Evolutionary conservation across 1,284 basidiomycete species (phyloP).

Genomic region (Takashimella tepidaria): DNA sequence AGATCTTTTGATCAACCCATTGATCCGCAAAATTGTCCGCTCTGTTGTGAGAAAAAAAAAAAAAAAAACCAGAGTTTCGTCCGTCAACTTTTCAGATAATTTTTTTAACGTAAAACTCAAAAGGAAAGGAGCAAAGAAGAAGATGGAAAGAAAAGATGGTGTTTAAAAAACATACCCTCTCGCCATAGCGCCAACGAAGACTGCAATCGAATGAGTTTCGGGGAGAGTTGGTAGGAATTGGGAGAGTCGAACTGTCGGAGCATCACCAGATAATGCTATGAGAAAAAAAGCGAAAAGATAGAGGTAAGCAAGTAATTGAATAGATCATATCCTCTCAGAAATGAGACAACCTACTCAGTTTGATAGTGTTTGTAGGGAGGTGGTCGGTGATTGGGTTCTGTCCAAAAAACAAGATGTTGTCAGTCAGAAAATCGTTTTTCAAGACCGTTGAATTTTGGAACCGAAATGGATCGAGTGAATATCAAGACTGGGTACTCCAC

Average conservation of each 20-base stretch:
- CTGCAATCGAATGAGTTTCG: conserved; percentile 80
- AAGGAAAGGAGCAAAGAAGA: background rate
- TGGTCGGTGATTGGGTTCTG: conserved; percentile 95
- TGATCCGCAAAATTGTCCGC: conserved; percentile 93
- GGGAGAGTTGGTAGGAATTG: conserved; percentile 77
- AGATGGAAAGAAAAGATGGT: conserved; percentile 1
- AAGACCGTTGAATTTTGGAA: background rate
- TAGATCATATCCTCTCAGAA: too few relatives aligned
- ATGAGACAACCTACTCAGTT: conserved; percentile 89
- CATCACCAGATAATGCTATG: conserved; percentile 84
- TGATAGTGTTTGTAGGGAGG: conserved; percentile 90
- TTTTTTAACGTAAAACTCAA: too few relatives aligned
- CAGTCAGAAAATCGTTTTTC: conserved; percentile 7
- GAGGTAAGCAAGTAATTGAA: conserved; percentile 22
- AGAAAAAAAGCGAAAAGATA: conserved; percentile 1
- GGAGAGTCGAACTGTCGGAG: conserved; percentile 74
- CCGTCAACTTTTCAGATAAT: too few relatives aligned
- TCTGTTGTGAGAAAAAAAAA: conserved; percentile 32
- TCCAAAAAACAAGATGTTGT: background rate
- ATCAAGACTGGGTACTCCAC: background rate
- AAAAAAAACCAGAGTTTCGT: background rate
- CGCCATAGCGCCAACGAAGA: conserved; percentile 98
- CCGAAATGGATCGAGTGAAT: background rate
- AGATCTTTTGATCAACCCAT: conserved; percentile 95
- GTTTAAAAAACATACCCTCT: conserved; percentile 54